Base-by-base conservation (phyloP, 148 eudicot species). In the Chenopodium suecicum region DNA sequence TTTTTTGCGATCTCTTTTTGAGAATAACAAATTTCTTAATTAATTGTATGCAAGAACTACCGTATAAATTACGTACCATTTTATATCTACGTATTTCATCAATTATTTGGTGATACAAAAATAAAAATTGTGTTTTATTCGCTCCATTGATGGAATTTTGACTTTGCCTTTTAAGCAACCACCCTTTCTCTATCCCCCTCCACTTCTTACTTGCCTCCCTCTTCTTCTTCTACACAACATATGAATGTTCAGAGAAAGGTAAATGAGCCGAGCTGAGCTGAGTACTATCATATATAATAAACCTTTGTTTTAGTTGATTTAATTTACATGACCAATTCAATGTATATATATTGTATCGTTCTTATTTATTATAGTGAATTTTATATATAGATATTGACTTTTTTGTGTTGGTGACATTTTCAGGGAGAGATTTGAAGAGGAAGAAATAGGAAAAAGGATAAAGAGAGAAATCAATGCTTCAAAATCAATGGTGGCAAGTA, bases 181-280 rank as follows among this genome's bases (percentile, higher is more conserved):
- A 47, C 4, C 25, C 54, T 85, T 79, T 81, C 79, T 85, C 83
- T 84, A 81, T 85, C 78, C 79, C 84, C 86, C 84, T 89, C 82
- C 9, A 4, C 78, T 84, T 75, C 78, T 81, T 34, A 12, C 19
- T 65, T 47, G 56, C 62, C 41, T 34, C 64, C 81, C 37, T 32
- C 66, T 64, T 68, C 83, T 82, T 80, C 71, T 78, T 78, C 67
- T 34, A 67, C 64, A 70, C 73, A 76, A 54, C 82, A 70, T 81
- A 81, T 88, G 91, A 86, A 91, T 90, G 92, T 91, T 91, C 86
- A 86, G 92, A 85, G 90, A 87, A 88, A 91, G 92, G 92, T 91
- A 88, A 77, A 50, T 56, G 62, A 56, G 62, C 7, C 7, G 62
- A 56, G 62, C 11, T 2, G 52, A 48, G 62, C 12, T 1, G 44